phyloP scores from a whole-genome alignment of 73 alveolate species.

The Tetrahymena malaccensis region DNA sequence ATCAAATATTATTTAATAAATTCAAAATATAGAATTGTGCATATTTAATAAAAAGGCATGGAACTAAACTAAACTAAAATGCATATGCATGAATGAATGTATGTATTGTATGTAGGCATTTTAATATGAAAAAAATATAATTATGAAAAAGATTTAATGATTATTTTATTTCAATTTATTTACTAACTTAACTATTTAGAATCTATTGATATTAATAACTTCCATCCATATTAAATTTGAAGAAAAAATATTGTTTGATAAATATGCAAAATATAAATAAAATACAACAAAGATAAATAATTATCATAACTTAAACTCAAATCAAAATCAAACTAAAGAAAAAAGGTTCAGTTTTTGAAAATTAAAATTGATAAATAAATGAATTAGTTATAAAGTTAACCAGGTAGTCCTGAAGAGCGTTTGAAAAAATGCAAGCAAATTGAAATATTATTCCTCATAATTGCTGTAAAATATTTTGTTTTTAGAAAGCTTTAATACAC shows the following conservation, averaged over 20 bases:
- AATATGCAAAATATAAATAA: background rate
- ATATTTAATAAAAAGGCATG: background rate
- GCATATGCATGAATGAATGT: background rate
- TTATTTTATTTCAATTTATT: background rate
- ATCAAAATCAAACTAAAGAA: background rate
- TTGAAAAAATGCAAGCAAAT: constrained; percentile 22
- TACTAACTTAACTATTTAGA: background rate
- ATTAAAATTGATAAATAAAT: background rate
- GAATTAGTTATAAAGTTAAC: background rate
- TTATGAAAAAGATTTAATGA: background rate
- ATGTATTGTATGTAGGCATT: background rate
- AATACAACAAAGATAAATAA: background rate
- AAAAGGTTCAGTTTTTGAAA: background rate
- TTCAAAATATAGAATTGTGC: background rate
- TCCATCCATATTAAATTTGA: background rate
- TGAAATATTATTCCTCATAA: constrained; percentile 22
- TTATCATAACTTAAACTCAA: background rate
- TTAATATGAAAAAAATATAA: background rate
- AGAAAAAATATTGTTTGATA: background rate
- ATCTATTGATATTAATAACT: background rate
- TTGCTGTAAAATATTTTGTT: constrained; percentile 14
- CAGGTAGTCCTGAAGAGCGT: background rate
- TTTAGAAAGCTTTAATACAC: no score
- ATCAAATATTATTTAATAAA: no score
- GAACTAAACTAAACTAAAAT: no score